Base-by-base conservation (phyloP, 164 flowering plant genomes). In the Platanus orientalis region DNA sequence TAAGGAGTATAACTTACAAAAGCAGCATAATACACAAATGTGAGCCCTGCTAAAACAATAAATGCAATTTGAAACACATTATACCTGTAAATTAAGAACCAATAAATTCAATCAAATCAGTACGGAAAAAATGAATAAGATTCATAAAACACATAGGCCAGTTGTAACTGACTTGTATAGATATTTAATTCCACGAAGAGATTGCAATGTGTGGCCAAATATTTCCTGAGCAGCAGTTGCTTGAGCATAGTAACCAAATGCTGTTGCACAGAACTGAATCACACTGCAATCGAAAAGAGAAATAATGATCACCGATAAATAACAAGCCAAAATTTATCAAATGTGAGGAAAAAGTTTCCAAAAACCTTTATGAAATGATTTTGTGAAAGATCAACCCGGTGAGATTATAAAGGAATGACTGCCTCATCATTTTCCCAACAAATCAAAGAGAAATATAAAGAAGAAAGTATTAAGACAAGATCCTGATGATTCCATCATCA, bases 161-260 rank as follows among this genome's bases (percentile, higher is more conserved):
- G 30, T 19, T 20, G 28, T 24, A 49, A 75, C 96, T 78, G 39
- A 92, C 97, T 88, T 95, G 94, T 92, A 95, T 52, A 95, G 71
- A 73, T 95, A 95, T 76, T 81, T 89, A 66, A 95, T 89, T 71
- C 97, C 97, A 19, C 94, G 88, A 29, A 95, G 94, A 52, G 99
- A 92, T 75, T 95, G 79, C 79, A 95, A 72, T 10, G 97, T 95
- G 80, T 95, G 99, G 60, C 97, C 99, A 75, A 92, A 90, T 63
- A 95, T 95, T 81, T 95, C 99, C 63, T 89, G 96, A 25, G 97
- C 99, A 5, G 97, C 94, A 72, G 99, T 95, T 60, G 97, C 99
- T 83, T 88, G 96, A 62, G 99, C 90, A 81, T 92, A 92, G 76
- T 86, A 92, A 54, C 80, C 97, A 84, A 92, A 92, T 63, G 99